These are phyloP conservation scores for Herpotrichia juniperi DNA, from an alignment of 2,329 filamentous ascomycete species.

Conservation along the genomic window DNA sequence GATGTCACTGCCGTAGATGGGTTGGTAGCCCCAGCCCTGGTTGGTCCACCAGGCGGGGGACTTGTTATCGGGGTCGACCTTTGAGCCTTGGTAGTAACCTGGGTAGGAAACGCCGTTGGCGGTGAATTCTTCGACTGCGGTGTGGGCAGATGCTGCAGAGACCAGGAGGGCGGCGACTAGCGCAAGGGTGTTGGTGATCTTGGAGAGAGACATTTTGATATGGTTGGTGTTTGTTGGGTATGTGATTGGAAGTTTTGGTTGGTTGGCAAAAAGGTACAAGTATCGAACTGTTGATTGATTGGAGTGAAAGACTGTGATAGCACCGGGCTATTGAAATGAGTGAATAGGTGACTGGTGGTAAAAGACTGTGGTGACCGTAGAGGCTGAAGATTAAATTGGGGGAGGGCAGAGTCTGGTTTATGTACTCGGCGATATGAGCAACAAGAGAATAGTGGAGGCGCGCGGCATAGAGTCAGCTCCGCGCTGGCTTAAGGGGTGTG, in stretches of 20 bases:
- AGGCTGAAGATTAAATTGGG: not conserved
- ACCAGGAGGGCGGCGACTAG: constrained; percentile 34
- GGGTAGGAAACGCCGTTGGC: constrained; percentile 35
- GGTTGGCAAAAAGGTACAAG: constrained; percentile 13
- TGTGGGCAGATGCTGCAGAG: constrained; percentile 33
- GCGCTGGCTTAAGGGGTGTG: not conserved
- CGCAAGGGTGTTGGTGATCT: constrained; percentile 32
- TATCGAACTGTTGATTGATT: constrained; percentile 5
- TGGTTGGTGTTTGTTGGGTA: not conserved
- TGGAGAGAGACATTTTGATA: constrained; percentile 26
- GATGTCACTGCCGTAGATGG: constrained; percentile 33
- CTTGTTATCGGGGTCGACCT: constrained; percentile 29
- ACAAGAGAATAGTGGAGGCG: not conserved
- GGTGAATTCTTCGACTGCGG: constrained; percentile 31
- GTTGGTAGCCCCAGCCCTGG: constrained; percentile 40
- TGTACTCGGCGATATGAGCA: constrained; percentile 12
- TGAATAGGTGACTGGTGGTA: constrained; percentile 22
- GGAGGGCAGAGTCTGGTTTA: constrained; percentile 19
- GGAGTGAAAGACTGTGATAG: constrained; percentile 16
- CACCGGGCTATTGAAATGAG: constrained; percentile 39
- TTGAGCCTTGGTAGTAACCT: constrained; percentile 33
- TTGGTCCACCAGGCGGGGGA: constrained; percentile 42
- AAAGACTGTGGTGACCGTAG: constrained; percentile 4
- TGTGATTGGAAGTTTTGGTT: constrained; percentile 3
- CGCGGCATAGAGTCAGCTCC: not conserved